Evolutionary conservation across 306 rosid species (phyloP), one percentile per base, ranked within the genome.

Genomic region (Pyrus pyrifolia): DNA sequence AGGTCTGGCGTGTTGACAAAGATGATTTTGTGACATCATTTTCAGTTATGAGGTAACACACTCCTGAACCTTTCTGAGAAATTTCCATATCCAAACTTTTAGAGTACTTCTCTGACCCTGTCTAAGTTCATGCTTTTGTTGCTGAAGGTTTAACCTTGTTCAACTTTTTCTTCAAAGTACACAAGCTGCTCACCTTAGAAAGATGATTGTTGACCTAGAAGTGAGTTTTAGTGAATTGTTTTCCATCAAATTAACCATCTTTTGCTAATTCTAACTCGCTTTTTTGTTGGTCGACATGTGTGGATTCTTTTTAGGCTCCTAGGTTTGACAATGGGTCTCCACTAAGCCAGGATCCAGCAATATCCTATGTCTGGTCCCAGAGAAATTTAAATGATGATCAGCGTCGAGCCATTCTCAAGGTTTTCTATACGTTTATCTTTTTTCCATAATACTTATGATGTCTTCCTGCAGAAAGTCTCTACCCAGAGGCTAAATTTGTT

Each of bases 301-400:
- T 84, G 67, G 67, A 27, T 82, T 55, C 76, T 73, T 53, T 82
- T 55, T 80, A 94, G 98, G 88, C 96, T 85, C 98, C 98, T 81
- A 89, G 90, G 76, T 94, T 94, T 83, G 98, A 94, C 81, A 83
- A 86, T 83, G 95, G 96, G 70, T 82, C 95, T 79, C 76, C 84
- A 79, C 71, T 85, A 72, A 94, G 98, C 80, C 98, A 92, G 79
- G 97, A 94, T 87, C 97, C 98, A 64, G 98, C 97, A 71, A 84
- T 94, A 81, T 85, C 93, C 40, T 94, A 90, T 73, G 83, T 94
- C 49, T 85, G 95, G 95, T 94, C 92, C 25, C 88, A 89, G 82
- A 87, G 86, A 76, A 87, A 77, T 82, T 87, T 94, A 82, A 94
- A 94, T 71, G 87, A 89, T 75, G 97, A 92, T 87, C 98, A 94